phyloP scores from a whole-genome alignment of 257 asterid species.

The Echium plantagineum region DNA sequence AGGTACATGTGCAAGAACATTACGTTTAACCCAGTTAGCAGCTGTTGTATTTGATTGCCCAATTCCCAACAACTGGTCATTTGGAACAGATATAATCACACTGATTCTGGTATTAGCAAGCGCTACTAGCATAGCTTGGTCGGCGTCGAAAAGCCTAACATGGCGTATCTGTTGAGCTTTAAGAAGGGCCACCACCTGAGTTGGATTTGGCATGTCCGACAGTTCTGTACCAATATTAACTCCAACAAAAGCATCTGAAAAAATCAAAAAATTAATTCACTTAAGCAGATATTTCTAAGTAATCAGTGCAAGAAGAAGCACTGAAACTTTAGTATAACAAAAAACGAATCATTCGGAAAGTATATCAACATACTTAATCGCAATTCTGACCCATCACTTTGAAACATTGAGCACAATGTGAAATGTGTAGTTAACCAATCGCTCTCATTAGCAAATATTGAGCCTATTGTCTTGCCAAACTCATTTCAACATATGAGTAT shows the following conservation, averaged over 20 bases:
- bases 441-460: background rate
- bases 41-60: constrained; percentile 88
- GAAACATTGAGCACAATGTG: background rate
- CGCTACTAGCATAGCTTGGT: constrained; percentile 59
- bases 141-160: constrained; percentile 58
- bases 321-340: background rate
- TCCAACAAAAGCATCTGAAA: constrained; percentile 62
- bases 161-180: constrained; percentile 73
- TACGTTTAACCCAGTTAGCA: constrained; percentile 80
- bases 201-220: constrained; percentile 78
- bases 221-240: constrained; percentile 73
- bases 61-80: constrained; percentile 67
- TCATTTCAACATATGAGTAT: background rate
- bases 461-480: background rate
- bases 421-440: too few relatives aligned
- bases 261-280: background rate
- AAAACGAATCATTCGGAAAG: background rate
- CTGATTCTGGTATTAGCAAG: constrained; percentile 71
- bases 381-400: background rate
- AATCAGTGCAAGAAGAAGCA: background rate
- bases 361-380: background rate
- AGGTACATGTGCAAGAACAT: constrained; percentile 57
- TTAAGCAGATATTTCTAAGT: background rate
- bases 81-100: constrained; percentile 69
- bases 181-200: constrained; percentile 77